phyloP scores from a whole-genome alignment of 768 basidiomycete genomes.

The Leccinum ochraceum region DNA sequence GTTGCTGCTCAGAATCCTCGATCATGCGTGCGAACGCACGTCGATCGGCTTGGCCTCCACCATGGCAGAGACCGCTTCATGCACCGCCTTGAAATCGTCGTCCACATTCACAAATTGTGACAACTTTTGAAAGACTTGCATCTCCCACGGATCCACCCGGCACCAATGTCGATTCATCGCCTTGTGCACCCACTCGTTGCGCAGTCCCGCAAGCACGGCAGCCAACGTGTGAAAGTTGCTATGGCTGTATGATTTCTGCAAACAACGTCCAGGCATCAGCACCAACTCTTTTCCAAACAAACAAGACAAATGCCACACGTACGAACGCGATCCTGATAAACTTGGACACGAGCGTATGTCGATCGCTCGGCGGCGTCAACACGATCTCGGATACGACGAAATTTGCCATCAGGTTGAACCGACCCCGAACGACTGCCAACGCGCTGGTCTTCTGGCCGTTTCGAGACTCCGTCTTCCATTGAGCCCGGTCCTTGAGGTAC shows the following conservation, averaged over 20 bases:
- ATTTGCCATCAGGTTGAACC: slow-evolving; percentile 83
- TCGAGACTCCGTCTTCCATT: slow-evolving; percentile 63
- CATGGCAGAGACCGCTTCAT: slow-evolving; percentile 61
- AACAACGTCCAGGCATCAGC: background rate
- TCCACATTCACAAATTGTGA: slow-evolving; percentile 13
- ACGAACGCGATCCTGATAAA: slow-evolving; percentile 89
- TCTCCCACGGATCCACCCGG: slow-evolving; percentile 47
- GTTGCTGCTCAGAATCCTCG: slow-evolving; percentile 51
- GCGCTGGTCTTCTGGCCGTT: slow-evolving; percentile 66
- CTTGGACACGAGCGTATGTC: slow-evolving; percentile 67
- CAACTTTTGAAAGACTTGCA: too few species aligned
- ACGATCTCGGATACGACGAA: slow-evolving; percentile 83
- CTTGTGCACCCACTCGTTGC: slow-evolving; percentile 63
- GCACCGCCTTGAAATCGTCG: slow-evolving; percentile 76
- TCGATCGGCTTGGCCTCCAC: slow-evolving; percentile 66
- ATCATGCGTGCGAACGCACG: slow-evolving; percentile 37
- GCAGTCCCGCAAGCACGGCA: slow-evolving; percentile 77
- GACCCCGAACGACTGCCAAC: slow-evolving; percentile 69
- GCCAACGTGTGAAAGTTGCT: slow-evolving; percentile 79
- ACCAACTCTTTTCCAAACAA: background rate
- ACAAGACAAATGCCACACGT: slow-evolving; percentile 25
- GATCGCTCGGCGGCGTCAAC: slow-evolving; percentile 64
- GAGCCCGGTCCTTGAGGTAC: slow-evolving; percentile 76
- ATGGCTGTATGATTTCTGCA: slow-evolving; percentile 76
- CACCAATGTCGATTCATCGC: slow-evolving; percentile 63